Evolutionary conservation across 225 moss, liverwort and hornwort genomes (phyloP).

Genomic region (Polytrichum commune): DNA sequence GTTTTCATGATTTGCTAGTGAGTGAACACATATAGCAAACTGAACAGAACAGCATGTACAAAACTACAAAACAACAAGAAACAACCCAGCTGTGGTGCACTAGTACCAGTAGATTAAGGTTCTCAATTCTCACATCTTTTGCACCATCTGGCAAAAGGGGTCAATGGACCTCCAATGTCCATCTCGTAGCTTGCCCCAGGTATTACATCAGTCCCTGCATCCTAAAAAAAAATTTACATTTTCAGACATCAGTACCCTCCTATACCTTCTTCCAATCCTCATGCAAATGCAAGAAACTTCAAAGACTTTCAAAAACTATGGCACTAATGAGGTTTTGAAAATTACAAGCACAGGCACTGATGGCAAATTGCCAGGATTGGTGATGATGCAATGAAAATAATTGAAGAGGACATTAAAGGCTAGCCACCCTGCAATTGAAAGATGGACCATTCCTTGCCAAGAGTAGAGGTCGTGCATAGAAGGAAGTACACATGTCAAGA

Average conservation of each 20-base stretch:
- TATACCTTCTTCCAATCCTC: no score
- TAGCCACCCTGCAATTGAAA: constrained; percentile 71
- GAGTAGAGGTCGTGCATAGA: constrained; percentile 58
- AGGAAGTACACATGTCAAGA: constrained; percentile 68
- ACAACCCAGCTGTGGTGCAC: no score
- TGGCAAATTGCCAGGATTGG: constrained; percentile 72
- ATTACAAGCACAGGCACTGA: constrained; percentile 48
- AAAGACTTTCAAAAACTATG: constrained; percentile 8
- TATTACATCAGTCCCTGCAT: constrained; percentile 49
- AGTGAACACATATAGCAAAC: no score
- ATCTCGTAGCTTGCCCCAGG: constrained; percentile 44
- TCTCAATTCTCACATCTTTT: constrained; percentile 74
- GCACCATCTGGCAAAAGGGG: constrained; percentile 69
- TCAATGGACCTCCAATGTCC: constrained; percentile 26
- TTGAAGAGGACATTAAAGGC: constrained; percentile 85
- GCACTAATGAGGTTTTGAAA: constrained; percentile 2
- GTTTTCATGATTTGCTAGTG: no score
- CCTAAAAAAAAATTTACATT: constrained; percentile 39
- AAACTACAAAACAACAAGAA: no score
- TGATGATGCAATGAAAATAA: constrained; percentile 76
- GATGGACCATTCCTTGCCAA: constrained; percentile 60
- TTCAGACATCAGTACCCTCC: constrained; percentile 21
- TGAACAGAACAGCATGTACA: no score
- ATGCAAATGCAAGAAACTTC: background rate
- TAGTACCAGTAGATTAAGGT: background rate